These are phyloP conservation scores for Basidioascus undulatus DNA, from an alignment of 768 basidiomycete species.

Conservation along the genomic window DNA sequence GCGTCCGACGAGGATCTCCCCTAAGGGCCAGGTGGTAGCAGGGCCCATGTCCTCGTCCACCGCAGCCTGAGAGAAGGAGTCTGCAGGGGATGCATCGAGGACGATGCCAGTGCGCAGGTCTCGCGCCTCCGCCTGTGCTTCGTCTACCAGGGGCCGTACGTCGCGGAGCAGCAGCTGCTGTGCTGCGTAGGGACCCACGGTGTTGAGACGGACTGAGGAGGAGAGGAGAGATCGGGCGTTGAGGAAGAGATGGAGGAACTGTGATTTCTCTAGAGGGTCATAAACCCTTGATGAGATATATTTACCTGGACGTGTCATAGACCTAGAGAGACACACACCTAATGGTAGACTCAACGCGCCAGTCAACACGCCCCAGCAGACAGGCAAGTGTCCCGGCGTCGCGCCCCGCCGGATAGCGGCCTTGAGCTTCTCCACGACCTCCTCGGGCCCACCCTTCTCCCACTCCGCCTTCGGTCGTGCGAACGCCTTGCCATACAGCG, in stretches of 20 bases:
- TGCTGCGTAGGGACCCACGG: constrained; percentile 72
- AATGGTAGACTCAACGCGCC: constrained; percentile 40
- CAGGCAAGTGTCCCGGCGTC: constrained; percentile 55
- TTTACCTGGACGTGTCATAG: too few relatives aligned
- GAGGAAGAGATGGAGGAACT: constrained; percentile 58
- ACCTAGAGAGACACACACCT: constrained; percentile 30
- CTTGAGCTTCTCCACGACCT: constrained; percentile 45
- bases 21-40: constrained; percentile 83
- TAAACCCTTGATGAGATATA: not conserved
- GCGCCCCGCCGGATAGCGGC: constrained; percentile 35
- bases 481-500: constrained; percentile 64
- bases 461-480: constrained; percentile 24
- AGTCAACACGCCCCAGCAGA: constrained; percentile 75
- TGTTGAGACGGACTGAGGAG: constrained; percentile 74
- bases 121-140: constrained; percentile 25
- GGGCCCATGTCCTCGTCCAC: constrained; percentile 25
- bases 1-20: constrained; percentile 89
- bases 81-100: not conserved
- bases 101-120: constrained; percentile 26
- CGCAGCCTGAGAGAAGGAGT: constrained; percentile 8
- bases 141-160: constrained; percentile 39
- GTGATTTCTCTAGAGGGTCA: not conserved
- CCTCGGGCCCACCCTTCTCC: constrained; percentile 3
- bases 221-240: constrained; percentile 75
- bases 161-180: constrained; percentile 64